Percentiles rank a stretch among this genome's conserved stretches.
phyloP scores from a whole-genome alignment of 2,329 filamentous ascomycete genomes.

The Nothophoma quercina region DNA sequence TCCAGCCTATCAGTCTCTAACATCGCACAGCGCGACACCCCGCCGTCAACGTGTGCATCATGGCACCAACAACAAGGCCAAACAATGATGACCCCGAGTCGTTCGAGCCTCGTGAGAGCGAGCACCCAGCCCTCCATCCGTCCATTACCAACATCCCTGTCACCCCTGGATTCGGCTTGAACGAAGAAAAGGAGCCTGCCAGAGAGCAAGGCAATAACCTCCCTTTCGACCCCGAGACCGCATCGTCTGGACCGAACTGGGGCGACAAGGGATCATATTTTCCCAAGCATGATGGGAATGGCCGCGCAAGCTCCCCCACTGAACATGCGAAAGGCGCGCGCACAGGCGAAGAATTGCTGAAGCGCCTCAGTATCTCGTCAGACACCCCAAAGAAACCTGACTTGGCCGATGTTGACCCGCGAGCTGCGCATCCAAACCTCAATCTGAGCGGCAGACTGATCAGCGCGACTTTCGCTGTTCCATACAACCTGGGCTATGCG shows the following conservation, averaged over 20 bases:
- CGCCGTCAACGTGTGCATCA: constrained; percentile 23
- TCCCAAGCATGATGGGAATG: constrained; percentile 30
- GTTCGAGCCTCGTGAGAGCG: constrained; percentile 35
- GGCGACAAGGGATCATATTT: constrained; percentile 44
- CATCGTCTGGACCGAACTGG: constrained; percentile 45
- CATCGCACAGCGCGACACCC: constrained; percentile 34
- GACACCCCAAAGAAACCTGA: constrained; percentile 49
- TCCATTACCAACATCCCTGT: constrained; percentile 52
- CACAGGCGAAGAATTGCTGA: constrained; percentile 60
- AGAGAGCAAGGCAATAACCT: constrained; percentile 27
- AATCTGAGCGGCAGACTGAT: constrained; percentile 69
- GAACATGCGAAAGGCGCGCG: constrained; percentile 55
- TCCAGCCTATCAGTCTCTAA: constrained; percentile 21
- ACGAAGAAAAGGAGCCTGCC: constrained; percentile 47
- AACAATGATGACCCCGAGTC: constrained; percentile 23
- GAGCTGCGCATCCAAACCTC: constrained; percentile 63
- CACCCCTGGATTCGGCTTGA: constrained; percentile 52
- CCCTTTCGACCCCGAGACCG: constrained; percentile 42
- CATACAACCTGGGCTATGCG: constrained; percentile 64
- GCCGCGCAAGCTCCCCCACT: constrained; percentile 43
- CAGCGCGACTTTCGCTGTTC: constrained; percentile 69
- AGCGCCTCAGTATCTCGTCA: constrained; percentile 59
- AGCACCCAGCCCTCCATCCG: constrained; percentile 51
- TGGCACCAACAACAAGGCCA: constrained; percentile 35
- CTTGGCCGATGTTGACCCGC: constrained; percentile 60